Percentiles rank a stretch among this genome's conserved stretches.
Evolutionary conservation across 1,139 yeast genomes (phyloP).

Genomic region (Yamadazyma atmosphaerica): DNA sequence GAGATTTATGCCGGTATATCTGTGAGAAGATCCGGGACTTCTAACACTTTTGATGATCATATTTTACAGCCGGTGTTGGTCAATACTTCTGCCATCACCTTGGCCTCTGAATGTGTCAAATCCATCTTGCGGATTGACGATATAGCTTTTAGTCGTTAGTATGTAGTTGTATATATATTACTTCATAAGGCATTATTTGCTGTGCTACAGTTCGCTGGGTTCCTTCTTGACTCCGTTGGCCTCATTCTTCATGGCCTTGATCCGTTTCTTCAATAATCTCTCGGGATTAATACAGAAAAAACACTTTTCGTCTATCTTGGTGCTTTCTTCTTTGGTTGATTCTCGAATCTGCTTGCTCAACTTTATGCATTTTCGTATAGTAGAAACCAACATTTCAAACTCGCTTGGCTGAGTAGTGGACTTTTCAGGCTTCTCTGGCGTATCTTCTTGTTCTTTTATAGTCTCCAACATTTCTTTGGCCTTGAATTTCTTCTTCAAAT

Average conservation of each 20-base stretch:
- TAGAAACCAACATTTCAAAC: slow-evolving; percentile 42
- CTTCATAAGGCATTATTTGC: no score
- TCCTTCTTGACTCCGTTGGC: background rate
- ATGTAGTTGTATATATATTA: background rate
- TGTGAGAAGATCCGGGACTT: slow-evolving; percentile 90
- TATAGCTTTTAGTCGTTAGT: slow-evolving; percentile 59
- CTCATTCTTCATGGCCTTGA: slow-evolving; percentile 20
- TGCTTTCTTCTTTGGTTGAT: slow-evolving; percentile 62
- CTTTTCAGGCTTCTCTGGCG: slow-evolving; percentile 5
- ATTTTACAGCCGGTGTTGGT: slow-evolving; percentile 96
- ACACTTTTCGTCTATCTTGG: slow-evolving; percentile 59
- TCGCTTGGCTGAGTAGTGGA: no score
- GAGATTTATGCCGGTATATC: slow-evolving; percentile 95
- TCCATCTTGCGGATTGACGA: slow-evolving; percentile 95
- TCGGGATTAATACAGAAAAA: slow-evolving; percentile 63
- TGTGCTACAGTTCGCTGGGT: no score
- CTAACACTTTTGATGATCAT: slow-evolving; percentile 90
- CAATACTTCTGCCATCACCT: slow-evolving; percentile 86
- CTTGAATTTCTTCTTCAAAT: slow-evolving; percentile 55
- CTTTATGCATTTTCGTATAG: slow-evolving; percentile 52
- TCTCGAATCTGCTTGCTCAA: slow-evolving; percentile 41
- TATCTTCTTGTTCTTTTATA: slow-evolving; percentile 10
- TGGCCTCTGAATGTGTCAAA: slow-evolving; percentile 96
- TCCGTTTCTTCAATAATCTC: slow-evolving; percentile 45
- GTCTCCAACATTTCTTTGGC: slow-evolving; percentile 13